Conservation (phyloP, 2,329 filamentous ascomycete genomes). For the Blumeria hordei region DNA sequence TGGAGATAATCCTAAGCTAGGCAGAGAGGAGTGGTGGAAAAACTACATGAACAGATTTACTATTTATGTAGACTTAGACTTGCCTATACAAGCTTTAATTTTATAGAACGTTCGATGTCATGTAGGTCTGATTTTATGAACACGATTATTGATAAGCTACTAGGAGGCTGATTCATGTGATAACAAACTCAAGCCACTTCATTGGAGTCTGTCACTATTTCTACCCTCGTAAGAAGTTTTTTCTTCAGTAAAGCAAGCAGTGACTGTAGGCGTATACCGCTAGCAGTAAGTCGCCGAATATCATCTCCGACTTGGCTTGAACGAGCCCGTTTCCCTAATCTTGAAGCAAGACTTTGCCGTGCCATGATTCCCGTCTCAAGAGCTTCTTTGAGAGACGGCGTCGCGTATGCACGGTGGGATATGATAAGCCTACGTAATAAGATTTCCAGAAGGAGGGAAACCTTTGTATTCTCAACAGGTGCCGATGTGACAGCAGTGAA, state of each 20-base stretch:
- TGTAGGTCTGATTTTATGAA: too few relatives aligned
- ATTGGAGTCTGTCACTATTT: too few relatives aligned
- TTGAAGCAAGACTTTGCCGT: constrained; percentile 22
- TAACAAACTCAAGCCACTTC: too few relatives aligned
- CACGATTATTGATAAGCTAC: too few relatives aligned
- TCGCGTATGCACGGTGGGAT: constrained; percentile 11
- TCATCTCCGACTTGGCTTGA: not conserved
- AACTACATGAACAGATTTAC: too few relatives aligned
- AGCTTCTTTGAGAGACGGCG: constrained; percentile 18
- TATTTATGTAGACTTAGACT: too few relatives aligned
- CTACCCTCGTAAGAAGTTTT: not conserved
- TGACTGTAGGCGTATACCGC: constrained; percentile 15
- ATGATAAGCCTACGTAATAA: constrained; percentile 23
- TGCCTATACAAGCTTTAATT: too few relatives aligned
- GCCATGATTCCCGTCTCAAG: constrained; percentile 27
- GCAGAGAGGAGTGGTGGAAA: too few relatives aligned
- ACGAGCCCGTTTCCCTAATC: not conserved
- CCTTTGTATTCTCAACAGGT: constrained; percentile 29
- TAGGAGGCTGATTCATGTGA: too few relatives aligned
- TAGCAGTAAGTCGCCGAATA: constrained; percentile 9
- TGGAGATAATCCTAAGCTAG: too few relatives aligned
- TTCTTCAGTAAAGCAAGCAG: constrained; percentile 7
- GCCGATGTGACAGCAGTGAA: constrained; percentile 24
- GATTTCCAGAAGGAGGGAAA: constrained; percentile 29
- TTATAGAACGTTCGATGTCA: too few relatives aligned